Base-by-base conservation (phyloP, 805 yeast genomes). In the Maudiozyma turicensis region DNA sequence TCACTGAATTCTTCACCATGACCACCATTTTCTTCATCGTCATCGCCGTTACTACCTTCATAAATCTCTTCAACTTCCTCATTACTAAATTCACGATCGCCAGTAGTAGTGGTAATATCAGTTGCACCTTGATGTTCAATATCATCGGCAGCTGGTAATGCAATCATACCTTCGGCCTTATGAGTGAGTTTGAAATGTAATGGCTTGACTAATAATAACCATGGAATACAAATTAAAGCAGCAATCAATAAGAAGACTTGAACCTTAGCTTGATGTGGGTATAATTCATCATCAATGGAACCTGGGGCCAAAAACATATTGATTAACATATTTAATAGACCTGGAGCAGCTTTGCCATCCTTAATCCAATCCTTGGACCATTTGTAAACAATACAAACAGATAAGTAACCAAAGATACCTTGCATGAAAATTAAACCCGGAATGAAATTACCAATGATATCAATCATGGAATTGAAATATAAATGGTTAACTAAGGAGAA, bases 231-330 rank as follows among this genome's bases (percentile, higher is more conserved):
- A 26, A 79, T 64, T 50, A 81, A 68, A 1, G 90, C 89, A 48
- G 81, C 64, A 5, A 76, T 49, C 42, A 84, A 70, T 15, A 84
- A 66, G 30, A 79, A 57, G 6, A 81, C 70, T 62, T 84, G 90
- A 8, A 83, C 76, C 47, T 66, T 60, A 2, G 79, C 75, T 60
- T 84, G 90, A 33, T 85, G 84, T 3, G 79, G 75, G 58, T 81
- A 84, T 44, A 84, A 70, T 44, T 72, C 81, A 46, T 80, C 87
- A 34, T 79, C 86, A 44, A 84, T 72, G 7, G 66, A 74, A 8
- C 90, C 90, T 10, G 90, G 90, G 1, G 86, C 68, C 56, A 84
- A 72, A 57, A 83, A 83, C 90, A 84, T 84, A 58, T 78, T 78
- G 54, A 84, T 84, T 59, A 84, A 70, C 86, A 82, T 84, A 63